Percentiles rank a stretch among this genome's conserved stretches.
phyloP scores from a whole-genome alignment of 495 filamentous ascomycete species.

The Aspergillus incahuasiensis region DNA sequence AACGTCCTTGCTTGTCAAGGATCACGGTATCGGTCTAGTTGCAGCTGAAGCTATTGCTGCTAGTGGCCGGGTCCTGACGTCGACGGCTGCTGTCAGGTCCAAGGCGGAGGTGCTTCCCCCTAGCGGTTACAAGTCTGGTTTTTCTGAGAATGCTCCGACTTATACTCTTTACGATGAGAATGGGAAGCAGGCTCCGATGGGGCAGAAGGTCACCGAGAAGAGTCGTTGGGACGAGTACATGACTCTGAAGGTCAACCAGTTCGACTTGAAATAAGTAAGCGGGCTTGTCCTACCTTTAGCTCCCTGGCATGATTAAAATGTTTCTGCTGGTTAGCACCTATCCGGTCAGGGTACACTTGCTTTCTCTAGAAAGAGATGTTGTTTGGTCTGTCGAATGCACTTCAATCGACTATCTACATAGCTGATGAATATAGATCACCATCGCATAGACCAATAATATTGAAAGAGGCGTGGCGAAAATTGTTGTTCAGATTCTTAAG shows the following conservation, averaged over 20 bases:
- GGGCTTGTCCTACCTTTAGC: background rate
- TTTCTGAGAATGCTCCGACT: slow-evolving; percentile 1
- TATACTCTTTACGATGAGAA: slow-evolving; percentile 5
- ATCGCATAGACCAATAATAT: too few relatives aligned
- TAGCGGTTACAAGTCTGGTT: background rate
- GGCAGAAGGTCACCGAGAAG: background rate
- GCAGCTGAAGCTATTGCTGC: slow-evolving; percentile 15
- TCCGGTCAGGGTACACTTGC: background rate
- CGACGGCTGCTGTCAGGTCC: slow-evolving; percentile 19
- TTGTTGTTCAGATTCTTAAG: background rate
- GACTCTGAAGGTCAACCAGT: slow-evolving; percentile 15
- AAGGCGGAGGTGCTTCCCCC: slow-evolving; percentile 22
- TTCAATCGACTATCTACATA: too few relatives aligned
- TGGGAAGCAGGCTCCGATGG: slow-evolving; percentile 3
- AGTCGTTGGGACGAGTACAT: slow-evolving; percentile 14
- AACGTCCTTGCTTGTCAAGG: slow-evolving; percentile 24
- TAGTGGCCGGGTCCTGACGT: slow-evolving; percentile 24
- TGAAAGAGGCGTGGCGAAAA: background rate
- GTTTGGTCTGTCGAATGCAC: too few relatives aligned
- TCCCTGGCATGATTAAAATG: too few relatives aligned
- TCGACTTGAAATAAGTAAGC: slow-evolving; percentile 9
- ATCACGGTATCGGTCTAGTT: slow-evolving; percentile 18
- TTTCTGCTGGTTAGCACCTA: too few relatives aligned
- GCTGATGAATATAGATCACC: too few relatives aligned
- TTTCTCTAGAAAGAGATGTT: too few relatives aligned